phyloP scores from a whole-genome alignment of 371 early-diverging fungal species.

The Mortierella sp. region DNA sequence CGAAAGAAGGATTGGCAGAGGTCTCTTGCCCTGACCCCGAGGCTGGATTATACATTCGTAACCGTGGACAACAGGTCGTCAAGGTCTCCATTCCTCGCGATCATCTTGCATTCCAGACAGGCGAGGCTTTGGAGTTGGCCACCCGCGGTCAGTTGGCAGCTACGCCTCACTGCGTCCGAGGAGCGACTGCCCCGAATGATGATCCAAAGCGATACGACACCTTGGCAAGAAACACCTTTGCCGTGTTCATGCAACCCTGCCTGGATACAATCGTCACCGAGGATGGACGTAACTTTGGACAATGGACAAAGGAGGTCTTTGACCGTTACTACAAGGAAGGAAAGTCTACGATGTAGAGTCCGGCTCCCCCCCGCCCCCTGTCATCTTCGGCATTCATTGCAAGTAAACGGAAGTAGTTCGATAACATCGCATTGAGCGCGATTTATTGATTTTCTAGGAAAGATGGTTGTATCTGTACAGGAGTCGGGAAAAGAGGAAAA shows the following conservation, averaged over 20 bases:
- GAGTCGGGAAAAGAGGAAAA: too few relatives aligned
- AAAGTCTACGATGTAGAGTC: too few relatives aligned
- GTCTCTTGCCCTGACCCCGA: slow-evolving; percentile 53
- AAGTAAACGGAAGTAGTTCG: too few relatives aligned
- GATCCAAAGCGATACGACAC: slow-evolving; percentile 46
- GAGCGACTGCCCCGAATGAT: slow-evolving; percentile 48
- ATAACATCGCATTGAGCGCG: too few relatives aligned
- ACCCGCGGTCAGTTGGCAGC: slow-evolving; percentile 61
- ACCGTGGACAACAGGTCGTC: slow-evolving; percentile 56
- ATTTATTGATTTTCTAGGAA: too few relatives aligned
- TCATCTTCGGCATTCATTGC: too few relatives aligned
- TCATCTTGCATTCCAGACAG: slow-evolving; percentile 72
- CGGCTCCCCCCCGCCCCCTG: too few relatives aligned
- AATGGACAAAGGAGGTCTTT: slow-evolving; percentile 65
- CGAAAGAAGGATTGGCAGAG: slow-evolving; percentile 21
- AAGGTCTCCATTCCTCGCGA: slow-evolving; percentile 66
- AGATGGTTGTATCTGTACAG: too few relatives aligned
- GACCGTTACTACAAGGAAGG: slow-evolving; percentile 50
- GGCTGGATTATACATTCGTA: slow-evolving; percentile 67
- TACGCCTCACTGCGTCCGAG: slow-evolving; percentile 72
- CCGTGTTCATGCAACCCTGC: slow-evolving; percentile 70
- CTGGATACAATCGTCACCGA: slow-evolving; percentile 54
- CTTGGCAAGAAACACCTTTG: slow-evolving; percentile 69
- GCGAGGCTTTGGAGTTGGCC: slow-evolving; percentile 68
- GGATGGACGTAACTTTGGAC: slow-evolving; percentile 64